Evolutionary conservation across 1,284 basidiomycete species (phyloP).

Genomic region (Tilletia caries): DNA sequence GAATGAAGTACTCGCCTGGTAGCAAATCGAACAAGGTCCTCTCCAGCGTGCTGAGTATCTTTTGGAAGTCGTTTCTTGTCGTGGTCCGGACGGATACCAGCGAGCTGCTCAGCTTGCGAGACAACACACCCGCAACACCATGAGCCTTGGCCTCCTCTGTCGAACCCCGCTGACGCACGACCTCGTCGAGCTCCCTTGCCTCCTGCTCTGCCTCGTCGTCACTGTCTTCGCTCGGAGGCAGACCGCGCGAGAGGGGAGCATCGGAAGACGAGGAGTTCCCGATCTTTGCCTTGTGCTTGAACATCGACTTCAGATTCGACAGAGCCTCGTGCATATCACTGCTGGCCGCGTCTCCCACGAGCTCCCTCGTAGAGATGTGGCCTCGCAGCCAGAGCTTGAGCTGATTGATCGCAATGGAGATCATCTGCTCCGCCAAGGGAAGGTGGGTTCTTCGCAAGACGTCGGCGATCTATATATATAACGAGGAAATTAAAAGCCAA

Average conservation of each 20-base stretch:
- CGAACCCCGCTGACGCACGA: neutral
- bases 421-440: constrained; percentile 13
- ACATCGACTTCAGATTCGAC: neutral
- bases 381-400: constrained; percentile 15
- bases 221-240: neutral
- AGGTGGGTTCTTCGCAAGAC: constrained; percentile 11
- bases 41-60: constrained; percentile 11
- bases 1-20: constrained; percentile 15
- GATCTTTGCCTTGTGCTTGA: constrained; percentile 12
- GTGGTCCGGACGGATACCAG: neutral
- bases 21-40: constrained; percentile 13
- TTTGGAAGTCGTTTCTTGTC: constrained; percentile 15
- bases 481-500: no score
- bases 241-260: neutral
- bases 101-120: constrained; percentile 6
- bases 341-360: constrained; percentile 5
- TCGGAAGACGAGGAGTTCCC: neutral
- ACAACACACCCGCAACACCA: constrained; percentile 4
- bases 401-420: constrained; percentile 12
- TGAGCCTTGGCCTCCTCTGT: constrained; percentile 3
- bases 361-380: constrained; percentile 13
- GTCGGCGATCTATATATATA: neutral
- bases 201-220: constrained; percentile 9
- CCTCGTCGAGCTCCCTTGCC: neutral
- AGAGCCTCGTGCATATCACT: constrained; percentile 8